phyloP scores from a whole-genome alignment of 2,329 filamentous ascomycete genomes.

The Sclerotinia sclerotiorum region DNA sequence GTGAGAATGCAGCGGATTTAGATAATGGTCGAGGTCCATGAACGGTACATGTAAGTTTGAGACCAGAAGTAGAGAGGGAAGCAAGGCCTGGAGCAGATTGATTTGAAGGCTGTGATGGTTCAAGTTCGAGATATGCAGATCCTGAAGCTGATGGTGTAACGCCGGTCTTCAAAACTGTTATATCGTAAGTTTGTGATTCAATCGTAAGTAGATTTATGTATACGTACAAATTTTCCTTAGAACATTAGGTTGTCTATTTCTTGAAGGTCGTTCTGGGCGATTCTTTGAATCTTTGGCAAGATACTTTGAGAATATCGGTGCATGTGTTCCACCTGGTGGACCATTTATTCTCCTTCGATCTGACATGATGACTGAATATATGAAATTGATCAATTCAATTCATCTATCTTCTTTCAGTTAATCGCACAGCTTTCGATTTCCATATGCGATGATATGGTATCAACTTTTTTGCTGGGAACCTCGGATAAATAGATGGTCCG shows the following conservation, averaged over 20 bases:
- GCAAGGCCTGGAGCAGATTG: constrained; percentile 52
- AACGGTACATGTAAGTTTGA: constrained; percentile 91
- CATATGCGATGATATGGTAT: not conserved
- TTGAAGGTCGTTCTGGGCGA: constrained; percentile 49
- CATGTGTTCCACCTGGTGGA: constrained; percentile 71
- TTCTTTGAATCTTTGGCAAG: constrained; percentile 48
- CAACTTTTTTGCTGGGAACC: constrained; percentile 1
- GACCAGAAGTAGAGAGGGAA: constrained; percentile 51
- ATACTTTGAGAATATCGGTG: constrained; percentile 66
- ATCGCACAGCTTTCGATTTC: not conserved
- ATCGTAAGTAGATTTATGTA: not conserved
- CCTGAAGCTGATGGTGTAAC: constrained; percentile 91
- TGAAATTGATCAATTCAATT: not conserved
- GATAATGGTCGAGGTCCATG: constrained; percentile 91
- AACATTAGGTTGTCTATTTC: constrained; percentile 64
- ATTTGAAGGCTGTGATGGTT: constrained; percentile 47
- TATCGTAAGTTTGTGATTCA: constrained; percentile 13
- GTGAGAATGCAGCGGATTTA: constrained; percentile 85
- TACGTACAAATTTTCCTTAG: constrained; percentile 83
- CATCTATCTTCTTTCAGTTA: not conserved
- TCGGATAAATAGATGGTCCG: constrained; percentile 18
- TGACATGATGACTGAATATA: constrained; percentile 53
- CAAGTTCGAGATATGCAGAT: constrained; percentile 79
- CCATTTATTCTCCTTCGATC: constrained; percentile 91
- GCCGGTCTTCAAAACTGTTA: constrained; percentile 80